Base-by-base conservation (phyloP, 257 asterid genomes). In the Mitragyna speciosa region DNA sequence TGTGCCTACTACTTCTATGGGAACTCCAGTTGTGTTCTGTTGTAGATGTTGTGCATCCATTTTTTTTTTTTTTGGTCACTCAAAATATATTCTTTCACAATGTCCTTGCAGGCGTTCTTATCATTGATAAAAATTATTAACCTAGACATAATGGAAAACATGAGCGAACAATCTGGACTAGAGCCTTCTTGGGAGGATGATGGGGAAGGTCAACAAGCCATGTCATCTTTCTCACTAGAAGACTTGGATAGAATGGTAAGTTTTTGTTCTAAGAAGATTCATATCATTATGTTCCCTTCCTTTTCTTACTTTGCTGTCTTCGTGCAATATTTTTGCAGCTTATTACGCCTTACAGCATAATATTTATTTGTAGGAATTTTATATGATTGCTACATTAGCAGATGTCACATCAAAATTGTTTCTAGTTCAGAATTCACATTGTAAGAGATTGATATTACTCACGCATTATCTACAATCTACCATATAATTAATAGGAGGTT, bases 131-230 rank as follows among this genome's bases (percentile, higher is more conserved):
- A 91, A 82, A 92, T 90, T 83, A 91, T 94, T 85, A 92, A 82
- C 90, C 99, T 97, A 26, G 99, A 96, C 75, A 89, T 87, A 90
- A 92, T 94, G 99, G 90, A 96, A 75, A 96, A 83, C 90, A 96
- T 92, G 99, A 86, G 97, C 63, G 92, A 92, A 88, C 98, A 94
- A 79, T 94, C 94, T 77, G 99, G 99, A 47, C 68, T 91, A 73
- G 90, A 94, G 86, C 92, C 94, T 80, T 90, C 98, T 31, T 96
- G 85, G 12, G 98, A 93, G 84, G 99, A 94, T 82, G 98, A 97
- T 22, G 99, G 89, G 87, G 91, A 87, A 86, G 99, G 98, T 79
- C 99, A 96, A 78, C 97, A 94, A 83, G 95, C 99, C 80, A 96
- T 96, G 97, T 88, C 99, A 74, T 91, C 98, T 59, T 76, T 96